phyloP scores from a whole-genome alignment of 106 monocot species.

The Iris macrosiphon region DNA sequence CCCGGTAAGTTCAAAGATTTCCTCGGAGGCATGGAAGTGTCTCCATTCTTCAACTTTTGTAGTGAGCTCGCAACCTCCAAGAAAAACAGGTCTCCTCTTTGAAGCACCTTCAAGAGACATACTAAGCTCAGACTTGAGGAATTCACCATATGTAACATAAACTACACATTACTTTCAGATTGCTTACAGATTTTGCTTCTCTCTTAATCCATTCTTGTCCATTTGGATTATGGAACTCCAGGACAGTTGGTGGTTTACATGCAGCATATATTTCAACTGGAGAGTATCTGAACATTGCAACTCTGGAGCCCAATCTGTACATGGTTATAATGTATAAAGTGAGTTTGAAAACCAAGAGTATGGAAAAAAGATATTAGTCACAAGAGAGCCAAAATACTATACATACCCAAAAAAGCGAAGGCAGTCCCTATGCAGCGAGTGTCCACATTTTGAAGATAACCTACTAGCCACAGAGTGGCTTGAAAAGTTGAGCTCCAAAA shows the following conservation, averaged over 20 bases:
- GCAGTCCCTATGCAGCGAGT: conserved; percentile 82
- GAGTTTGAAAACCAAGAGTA: not conserved
- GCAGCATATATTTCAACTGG: conserved; percentile 73
- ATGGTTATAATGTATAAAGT: conserved; percentile 2
- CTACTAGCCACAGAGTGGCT: conserved; percentile 67
- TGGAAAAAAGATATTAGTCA: not conserved
- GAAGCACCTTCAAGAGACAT: conserved; percentile 33
- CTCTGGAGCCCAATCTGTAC: conserved; percentile 65
- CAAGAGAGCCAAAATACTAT: not conserved
- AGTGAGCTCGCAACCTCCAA: conserved; percentile 45
- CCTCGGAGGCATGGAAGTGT: conserved; percentile 9
- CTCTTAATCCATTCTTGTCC: conserved; percentile 59
- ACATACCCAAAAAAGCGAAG: conserved; percentile 95
- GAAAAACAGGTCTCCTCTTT: conserved; percentile 44
- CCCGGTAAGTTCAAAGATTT: conserved; percentile 9
- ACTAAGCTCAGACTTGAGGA: not conserved
- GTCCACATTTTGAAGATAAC: conserved; percentile 76
- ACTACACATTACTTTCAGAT: not conserved
- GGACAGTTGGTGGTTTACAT: conserved; percentile 53
- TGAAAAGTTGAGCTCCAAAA: conserved; percentile 97
- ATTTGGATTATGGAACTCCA: conserved; percentile 46
- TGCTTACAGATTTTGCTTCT: conserved; percentile 69
- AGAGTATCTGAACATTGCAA: conserved; percentile 83
- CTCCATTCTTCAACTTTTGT: conserved; percentile 28
- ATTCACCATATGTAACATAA: not conserved